A percentile compares a stretch with the other conserved stretches of the same genome.
Conservation (phyloP, 192 early-diverging fungal genomes). For the Coemansia sp. region DNA sequence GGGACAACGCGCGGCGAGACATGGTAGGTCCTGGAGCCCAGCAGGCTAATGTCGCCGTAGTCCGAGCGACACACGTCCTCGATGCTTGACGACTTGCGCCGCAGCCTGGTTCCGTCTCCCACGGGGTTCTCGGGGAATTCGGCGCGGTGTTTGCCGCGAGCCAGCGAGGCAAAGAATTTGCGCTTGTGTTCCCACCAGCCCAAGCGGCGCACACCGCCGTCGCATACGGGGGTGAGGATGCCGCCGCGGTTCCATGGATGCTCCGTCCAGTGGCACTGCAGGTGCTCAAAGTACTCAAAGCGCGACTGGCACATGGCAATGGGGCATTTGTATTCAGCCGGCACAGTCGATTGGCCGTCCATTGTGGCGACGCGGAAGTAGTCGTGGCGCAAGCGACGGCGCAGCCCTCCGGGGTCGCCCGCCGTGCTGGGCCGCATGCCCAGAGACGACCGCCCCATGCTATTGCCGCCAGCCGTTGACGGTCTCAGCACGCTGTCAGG, state of each 20-base stretch:
- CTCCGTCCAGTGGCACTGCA: constrained; percentile 23
- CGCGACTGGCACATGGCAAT: constrained; percentile 19
- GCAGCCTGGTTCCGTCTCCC: neutral
- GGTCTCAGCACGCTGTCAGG: neutral
- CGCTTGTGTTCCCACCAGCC: constrained; percentile 43
- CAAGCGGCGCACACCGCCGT: constrained; percentile 30
- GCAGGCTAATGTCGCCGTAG: constrained; percentile 29
- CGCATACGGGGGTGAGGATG: constrained; percentile 24
- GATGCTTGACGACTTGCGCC: neutral
- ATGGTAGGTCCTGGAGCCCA: constrained; percentile 30
- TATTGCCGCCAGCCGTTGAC: neutral
- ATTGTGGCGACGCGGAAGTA: constrained; percentile 35
- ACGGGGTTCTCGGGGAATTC: neutral
- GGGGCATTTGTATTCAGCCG: constrained; percentile 22
- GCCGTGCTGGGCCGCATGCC: neutral
- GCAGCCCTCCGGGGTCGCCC: neutral
- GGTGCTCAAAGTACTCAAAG: constrained; percentile 14
- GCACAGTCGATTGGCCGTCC: constrained; percentile 22
- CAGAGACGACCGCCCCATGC: neutral
- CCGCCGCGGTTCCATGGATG: constrained; percentile 44
- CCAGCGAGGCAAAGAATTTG: constrained; percentile 19
- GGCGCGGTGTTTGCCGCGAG: constrained; percentile 12
- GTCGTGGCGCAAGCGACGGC: constrained; percentile 27
- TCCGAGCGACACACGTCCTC: constrained; percentile 7
- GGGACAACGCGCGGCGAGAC: constrained; percentile 31